Evolutionary conservation across 441 rosid genomes (phyloP), one percentile per base, ranked within the genome.

Genomic region (Geranium incanum): DNA sequence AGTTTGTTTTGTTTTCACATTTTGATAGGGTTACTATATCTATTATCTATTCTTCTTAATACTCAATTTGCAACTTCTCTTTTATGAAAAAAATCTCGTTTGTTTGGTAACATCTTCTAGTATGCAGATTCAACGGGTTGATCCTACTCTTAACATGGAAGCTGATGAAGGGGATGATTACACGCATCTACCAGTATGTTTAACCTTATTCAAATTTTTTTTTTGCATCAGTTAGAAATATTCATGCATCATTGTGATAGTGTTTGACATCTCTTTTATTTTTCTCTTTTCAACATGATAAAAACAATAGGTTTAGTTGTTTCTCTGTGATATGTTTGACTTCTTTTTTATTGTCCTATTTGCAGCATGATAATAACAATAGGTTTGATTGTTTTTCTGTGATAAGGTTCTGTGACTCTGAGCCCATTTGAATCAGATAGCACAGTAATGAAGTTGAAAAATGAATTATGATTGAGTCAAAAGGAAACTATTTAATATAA

Each of bases 141-240:
- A 94, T 81, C 96, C 97, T 73, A 90, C 97, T 60, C 83, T 94
- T 74, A 89, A 91, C 81, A 88, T 94, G 91, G 97, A 88, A 80
- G 96, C 97, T 70, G 98, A 94, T 69, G 77, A 73, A 78, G 97
- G 97, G 71, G 98, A 91, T 80, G 98, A 94, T 82, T 91, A 94
- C 81, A 84, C 88, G 39, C 98, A 90, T 81, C 88, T 91, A 77
- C 89, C 85, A 23, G 98, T 94, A 86, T 62, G 90, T 77, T 78
- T 67, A 19, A 28, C 38, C 5, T 21, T 12, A 4, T 2, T 59
- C 63, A 57, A 57, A 0, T 16, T 57, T 57, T 16, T 57, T 57
- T n/a, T 15, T 19, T 7, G 63, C 63, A 57, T 57, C 6, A 2
- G 21, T 57, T 57, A 16, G 23, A 57, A 57, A 16, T 19, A 4